Evolutionary conservation across 139 green algal species (phyloP).

Genomic region (Chlorella sp.): DNA sequence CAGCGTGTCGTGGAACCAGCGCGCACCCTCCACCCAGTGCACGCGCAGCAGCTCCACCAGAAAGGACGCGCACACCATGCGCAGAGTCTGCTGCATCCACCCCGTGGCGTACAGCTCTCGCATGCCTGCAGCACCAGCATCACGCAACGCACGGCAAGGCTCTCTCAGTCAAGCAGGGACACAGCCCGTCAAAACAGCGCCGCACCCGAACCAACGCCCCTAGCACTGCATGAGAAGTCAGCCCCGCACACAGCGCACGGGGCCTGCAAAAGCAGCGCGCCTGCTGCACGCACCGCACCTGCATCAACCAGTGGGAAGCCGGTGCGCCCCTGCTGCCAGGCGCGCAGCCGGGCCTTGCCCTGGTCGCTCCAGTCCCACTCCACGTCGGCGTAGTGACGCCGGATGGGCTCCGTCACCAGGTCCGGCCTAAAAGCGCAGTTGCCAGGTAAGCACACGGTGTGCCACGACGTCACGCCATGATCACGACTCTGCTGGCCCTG

Average conservation of each 20-base stretch:
- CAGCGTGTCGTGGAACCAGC: conserved; percentile 62
- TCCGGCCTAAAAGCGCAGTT: conserved; percentile 31
- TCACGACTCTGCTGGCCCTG: too few relatives aligned
- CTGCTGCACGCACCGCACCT: conserved; percentile 5
- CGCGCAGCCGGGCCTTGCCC: conserved; percentile 18
- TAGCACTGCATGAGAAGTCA: too few relatives aligned
- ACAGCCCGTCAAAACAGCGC: not conserved
- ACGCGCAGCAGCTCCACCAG: conserved; percentile 60
- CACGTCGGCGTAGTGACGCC: conserved; percentile 23
- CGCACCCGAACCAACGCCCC: not conserved
- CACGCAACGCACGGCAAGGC: too few relatives aligned
- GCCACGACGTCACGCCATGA: too few relatives aligned
- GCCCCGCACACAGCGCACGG: too few relatives aligned
- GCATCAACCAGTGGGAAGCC: conserved; percentile 84
- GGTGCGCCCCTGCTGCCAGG: conserved; percentile 68
- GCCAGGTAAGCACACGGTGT: too few relatives aligned
- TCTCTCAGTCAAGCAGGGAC: not conserved
- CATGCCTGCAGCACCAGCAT: conserved; percentile 67
- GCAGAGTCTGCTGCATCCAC: conserved; percentile 75
- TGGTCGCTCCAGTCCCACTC: conserved; percentile 13
- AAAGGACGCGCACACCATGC: conserved; percentile 67
- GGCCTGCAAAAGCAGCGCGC: too few relatives aligned
- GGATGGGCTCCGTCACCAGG: conserved; percentile 40
- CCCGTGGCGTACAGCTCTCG: conserved; percentile 73
- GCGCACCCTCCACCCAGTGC: conserved; percentile 44